phyloP scores from a whole-genome alignment of 1,139 yeast genomes.

The Pneumocystis sp. region DNA sequence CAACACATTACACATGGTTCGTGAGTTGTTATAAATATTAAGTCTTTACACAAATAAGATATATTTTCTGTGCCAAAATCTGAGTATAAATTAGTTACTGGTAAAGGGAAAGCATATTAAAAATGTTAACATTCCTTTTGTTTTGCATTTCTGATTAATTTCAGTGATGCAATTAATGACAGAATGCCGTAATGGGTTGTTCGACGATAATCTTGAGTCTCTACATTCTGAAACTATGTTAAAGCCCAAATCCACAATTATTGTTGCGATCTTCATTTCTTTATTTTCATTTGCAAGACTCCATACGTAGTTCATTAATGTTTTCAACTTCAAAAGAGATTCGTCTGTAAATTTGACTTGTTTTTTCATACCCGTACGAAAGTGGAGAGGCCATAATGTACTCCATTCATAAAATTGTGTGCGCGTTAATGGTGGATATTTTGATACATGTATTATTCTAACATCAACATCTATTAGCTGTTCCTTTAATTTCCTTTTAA shows the following conservation, averaged over 20 bases:
- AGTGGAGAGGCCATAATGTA: conserved; percentile 8
- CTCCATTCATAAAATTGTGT: conserved; percentile 6
- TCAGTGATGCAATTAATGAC: conserved; percentile 53
- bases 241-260: neutral
- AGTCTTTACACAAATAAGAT: conserved; percentile 56
- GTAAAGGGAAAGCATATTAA: conserved; percentile 15
- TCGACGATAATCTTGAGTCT: neutral
- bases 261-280: neutral
- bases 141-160: conserved; percentile 39
- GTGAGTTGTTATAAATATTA: conserved; percentile 73
- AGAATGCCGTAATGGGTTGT: conserved; percentile 51
- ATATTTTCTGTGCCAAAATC: conserved; percentile 12
- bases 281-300: neutral
- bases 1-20: conserved; percentile 96
- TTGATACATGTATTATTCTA: conserved; percentile 1
- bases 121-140: conserved; percentile 21
- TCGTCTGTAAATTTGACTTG: conserved; percentile 1
- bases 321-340: conserved; percentile 3
- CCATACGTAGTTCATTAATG: conserved; percentile 5
- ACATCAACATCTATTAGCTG: neutral
- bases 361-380: conserved; percentile 5
- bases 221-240: neutral
- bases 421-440: conserved; percentile 5
- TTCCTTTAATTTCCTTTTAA: neutral
- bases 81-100: conserved; percentile 6